A percentile compares a stretch with the other conserved stretches of the same genome.
phyloP scores from a whole-genome alignment of 352 stramenopile genomes.

The Blastocystis sp. region DNA sequence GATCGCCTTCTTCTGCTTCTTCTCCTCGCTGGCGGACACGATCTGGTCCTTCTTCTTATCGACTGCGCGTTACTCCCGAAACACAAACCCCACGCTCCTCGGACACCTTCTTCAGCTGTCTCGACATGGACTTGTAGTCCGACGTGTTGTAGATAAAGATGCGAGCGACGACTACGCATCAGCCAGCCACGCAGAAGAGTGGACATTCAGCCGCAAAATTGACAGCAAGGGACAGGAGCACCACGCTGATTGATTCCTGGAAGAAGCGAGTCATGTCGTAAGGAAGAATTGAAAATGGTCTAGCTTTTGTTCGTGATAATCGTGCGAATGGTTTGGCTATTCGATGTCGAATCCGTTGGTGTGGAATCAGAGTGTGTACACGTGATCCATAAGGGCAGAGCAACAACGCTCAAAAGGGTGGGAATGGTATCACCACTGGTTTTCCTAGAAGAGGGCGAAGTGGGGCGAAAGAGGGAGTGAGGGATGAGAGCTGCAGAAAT shows the following conservation, averaged over 20 bases:
- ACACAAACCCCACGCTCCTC: constrained; percentile 14
- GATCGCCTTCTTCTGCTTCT: constrained; percentile 67
- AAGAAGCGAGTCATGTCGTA: constrained; percentile 47
- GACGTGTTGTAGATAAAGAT: constrained; percentile 58
- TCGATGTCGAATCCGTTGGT: not conserved
- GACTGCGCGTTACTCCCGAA: constrained; percentile 1
- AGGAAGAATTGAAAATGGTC: constrained; percentile 37
- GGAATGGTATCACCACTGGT: not conserved
- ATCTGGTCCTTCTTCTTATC: constrained; percentile 45
- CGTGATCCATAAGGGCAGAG: too few species aligned
- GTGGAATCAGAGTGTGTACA: not conserved
- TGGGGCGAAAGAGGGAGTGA: not conserved
- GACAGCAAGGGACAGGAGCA: constrained; percentile 35
- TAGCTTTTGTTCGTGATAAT: too few species aligned
- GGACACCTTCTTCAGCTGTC: constrained; percentile 28
- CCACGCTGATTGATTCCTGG: constrained; percentile 28
- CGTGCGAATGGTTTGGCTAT: too few species aligned
- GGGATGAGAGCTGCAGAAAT: not conserved
- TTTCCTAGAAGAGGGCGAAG: not conserved
- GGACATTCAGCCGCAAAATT: constrained; percentile 49
- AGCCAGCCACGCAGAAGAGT: not conserved
- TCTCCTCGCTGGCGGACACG: constrained; percentile 58
- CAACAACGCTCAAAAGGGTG: not conserved
- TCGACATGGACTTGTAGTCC: constrained; percentile 16
- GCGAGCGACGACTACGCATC: constrained; percentile 41